Evolutionary conservation across 768 basidiomycete genomes (phyloP).

Genomic region (Boletus pseudopeckii): DNA sequence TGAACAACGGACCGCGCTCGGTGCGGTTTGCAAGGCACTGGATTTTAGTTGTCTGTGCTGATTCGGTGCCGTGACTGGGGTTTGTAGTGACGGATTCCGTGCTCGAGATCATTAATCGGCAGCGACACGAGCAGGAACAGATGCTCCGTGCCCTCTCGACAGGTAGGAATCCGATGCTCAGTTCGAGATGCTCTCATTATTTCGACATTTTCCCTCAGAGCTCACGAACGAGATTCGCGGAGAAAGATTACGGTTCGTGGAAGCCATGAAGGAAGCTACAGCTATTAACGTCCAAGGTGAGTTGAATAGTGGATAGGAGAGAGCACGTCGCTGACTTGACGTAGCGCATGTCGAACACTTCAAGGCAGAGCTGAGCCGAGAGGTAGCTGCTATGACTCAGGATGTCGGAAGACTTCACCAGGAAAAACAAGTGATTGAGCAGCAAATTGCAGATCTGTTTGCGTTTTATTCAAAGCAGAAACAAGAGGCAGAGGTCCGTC

Average conservation of each 20-base stretch:
- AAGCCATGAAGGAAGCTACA: constrained; percentile 94
- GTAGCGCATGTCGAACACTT: constrained; percentile 84
- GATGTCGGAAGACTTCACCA: constrained; percentile 67
- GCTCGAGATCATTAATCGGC: constrained; percentile 60
- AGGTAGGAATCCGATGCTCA: constrained; percentile 40
- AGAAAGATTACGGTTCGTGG: constrained; percentile 81
- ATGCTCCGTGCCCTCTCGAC: constrained; percentile 63
- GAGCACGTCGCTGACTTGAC: constrained; percentile 3
- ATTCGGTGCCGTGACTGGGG: constrained; percentile 1
- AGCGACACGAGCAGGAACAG: constrained; percentile 68
- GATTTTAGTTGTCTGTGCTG: constrained; percentile 7
- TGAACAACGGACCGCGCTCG: constrained; percentile 41
- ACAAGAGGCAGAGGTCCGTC: constrained; percentile 35
- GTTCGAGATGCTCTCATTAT: not conserved
- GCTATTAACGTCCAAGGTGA: constrained; percentile 80
- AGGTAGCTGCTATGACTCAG: constrained; percentile 70
- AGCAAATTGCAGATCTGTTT: constrained; percentile 70
- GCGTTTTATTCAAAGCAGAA: constrained; percentile 70
- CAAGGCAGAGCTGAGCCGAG: constrained; percentile 73
- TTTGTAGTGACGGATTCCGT: constrained; percentile 55
- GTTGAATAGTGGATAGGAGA: constrained; percentile 2
- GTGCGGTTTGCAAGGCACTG: constrained; percentile 22
- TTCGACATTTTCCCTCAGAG: constrained; percentile 40
- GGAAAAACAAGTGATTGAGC: constrained; percentile 62
- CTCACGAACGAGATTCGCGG: constrained; percentile 82